phyloP scores from a whole-genome alignment of 768 basidiomycete species.

The Phanerochaete sordida region DNA sequence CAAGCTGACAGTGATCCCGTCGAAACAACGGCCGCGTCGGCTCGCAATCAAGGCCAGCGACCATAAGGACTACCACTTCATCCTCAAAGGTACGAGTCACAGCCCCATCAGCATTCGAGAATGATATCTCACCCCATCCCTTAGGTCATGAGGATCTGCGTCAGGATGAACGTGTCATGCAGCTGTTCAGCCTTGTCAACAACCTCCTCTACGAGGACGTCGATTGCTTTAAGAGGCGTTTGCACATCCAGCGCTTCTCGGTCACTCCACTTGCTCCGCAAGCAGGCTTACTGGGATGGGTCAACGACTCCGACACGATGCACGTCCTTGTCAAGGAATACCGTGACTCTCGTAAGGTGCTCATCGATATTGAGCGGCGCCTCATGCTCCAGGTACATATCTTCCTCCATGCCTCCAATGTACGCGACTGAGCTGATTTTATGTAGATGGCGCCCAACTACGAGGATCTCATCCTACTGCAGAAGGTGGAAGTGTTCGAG shows the following conservation, averaged over 20 bases:
- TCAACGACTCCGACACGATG: slow-evolving; percentile 91
- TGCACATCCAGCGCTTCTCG: slow-evolving; percentile 90
- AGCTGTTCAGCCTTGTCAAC: slow-evolving; percentile 95
- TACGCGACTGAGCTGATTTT: slow-evolving; percentile 12
- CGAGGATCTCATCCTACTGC: slow-evolving; percentile 87
- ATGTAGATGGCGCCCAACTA: slow-evolving; percentile 97
- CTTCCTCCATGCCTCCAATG: not conserved
- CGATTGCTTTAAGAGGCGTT: slow-evolving; percentile 91
- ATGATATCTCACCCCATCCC: not conserved
- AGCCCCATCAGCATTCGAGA: not conserved
- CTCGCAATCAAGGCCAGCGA: slow-evolving; percentile 86
- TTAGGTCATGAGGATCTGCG: slow-evolving; percentile 97
- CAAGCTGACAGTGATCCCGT: slow-evolving; percentile 90
- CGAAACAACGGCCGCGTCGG: slow-evolving; percentile 93
- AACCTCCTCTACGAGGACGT: slow-evolving; percentile 90
- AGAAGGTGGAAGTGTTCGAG: slow-evolving; percentile 99
- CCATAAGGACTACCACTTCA: slow-evolving; percentile 89
- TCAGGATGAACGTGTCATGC: slow-evolving; percentile 99
- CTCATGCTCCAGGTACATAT: slow-evolving; percentile 85
- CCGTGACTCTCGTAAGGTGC: slow-evolving; percentile 92
- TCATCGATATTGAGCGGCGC: slow-evolving; percentile 98
- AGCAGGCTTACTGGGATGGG: slow-evolving; percentile 93
- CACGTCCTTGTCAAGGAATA: slow-evolving; percentile 96
- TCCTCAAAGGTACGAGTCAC: slow-evolving; percentile 71
- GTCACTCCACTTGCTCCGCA: slow-evolving; percentile 95